Percentiles rank a stretch among this genome's conserved stretches.
phyloP scores from a whole-genome alignment of 352 stramenopile genomes.

The Phytophthora ramorum region DNA sequence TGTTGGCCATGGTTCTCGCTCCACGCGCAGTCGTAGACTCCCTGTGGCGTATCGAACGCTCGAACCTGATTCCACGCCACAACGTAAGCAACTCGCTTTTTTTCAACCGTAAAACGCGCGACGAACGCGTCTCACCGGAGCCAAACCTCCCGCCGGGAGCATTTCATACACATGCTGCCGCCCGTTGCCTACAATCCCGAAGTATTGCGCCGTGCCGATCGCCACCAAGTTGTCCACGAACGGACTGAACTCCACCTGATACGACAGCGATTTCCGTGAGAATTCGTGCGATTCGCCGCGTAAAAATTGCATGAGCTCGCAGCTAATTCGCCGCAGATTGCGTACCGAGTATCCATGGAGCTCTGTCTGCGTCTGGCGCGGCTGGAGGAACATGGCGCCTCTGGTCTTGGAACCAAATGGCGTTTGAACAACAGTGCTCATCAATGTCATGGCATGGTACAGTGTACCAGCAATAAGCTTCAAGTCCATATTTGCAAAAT shows the following conservation, averaged over 20 bases:
- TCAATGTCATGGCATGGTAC: background rate
- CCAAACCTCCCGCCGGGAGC: constrained; percentile 64
- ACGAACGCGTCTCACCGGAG: constrained; percentile 44
- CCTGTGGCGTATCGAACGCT: constrained; percentile 90
- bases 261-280: background rate
- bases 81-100: background rate
- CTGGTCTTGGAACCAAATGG: background rate
- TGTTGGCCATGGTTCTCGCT: constrained; percentile 89
- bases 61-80: constrained; percentile 52
- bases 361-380: constrained; percentile 63
- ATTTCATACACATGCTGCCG: constrained; percentile 87
- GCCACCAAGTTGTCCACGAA: constrained; percentile 90
- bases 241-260: constrained; percentile 91
- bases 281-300: background rate
- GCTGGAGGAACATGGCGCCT: constrained; percentile 71
- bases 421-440: constrained; percentile 13
- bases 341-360: constrained; percentile 74
- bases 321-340: background rate
- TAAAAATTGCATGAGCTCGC: background rate
- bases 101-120: background rate
- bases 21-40: constrained; percentile 92
- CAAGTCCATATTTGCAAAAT: constrained; percentile 22
- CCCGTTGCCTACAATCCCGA: constrained; percentile 93
- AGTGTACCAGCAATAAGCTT: constrained; percentile 17
- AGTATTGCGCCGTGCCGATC: constrained; percentile 92